Conservation (phyloP, 2,329 filamentous ascomycete species). For the Gremmenia infestans region DNA sequence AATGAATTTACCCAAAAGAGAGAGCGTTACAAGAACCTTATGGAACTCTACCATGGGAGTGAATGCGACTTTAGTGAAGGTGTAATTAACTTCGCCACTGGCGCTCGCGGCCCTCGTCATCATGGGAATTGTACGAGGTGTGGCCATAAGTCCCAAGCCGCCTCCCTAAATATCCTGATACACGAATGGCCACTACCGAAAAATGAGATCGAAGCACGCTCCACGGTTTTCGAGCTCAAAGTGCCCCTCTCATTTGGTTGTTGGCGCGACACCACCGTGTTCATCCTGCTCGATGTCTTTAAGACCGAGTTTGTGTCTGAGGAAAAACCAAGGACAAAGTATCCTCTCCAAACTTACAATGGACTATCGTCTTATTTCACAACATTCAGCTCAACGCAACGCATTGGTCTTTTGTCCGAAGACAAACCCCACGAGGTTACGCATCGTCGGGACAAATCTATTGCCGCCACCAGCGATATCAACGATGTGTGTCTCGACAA, state of each 20-base stretch:
- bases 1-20: slow-evolving; percentile 31
- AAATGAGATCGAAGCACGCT: slow-evolving; percentile 31
- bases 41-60: slow-evolving; percentile 5
- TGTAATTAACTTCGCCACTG: neutral
- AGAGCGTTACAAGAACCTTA: slow-evolving; percentile 29
- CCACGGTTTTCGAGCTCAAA: slow-evolving; percentile 47
- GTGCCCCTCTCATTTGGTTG: slow-evolving; percentile 35
- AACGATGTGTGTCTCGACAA: slow-evolving; percentile 7
- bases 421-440: slow-evolving; percentile 6
- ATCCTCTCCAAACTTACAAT: neutral
- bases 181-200: slow-evolving; percentile 53
- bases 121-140: slow-evolving; percentile 35
- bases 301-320: neutral
- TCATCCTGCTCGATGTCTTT: neutral
- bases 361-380: slow-evolving; percentile 2
- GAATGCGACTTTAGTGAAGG: slow-evolving; percentile 1
- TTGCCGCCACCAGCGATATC: neutral
- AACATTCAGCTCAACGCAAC: neutral
- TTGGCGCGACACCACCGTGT: slow-evolving; percentile 45
- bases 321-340: neutral
- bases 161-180: slow-evolving; percentile 38
- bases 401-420: slow-evolving; percentile 5
- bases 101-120: slow-evolving; percentile 1
- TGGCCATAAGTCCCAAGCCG: slow-evolving; percentile 27
- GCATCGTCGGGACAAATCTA: neutral